A percentile compares a stretch with the other conserved stretches of the same genome.
These are phyloP conservation scores for Exophiala bonariae DNA, from an alignment of 2,329 filamentous ascomycete genomes.

Conservation along the genomic window DNA sequence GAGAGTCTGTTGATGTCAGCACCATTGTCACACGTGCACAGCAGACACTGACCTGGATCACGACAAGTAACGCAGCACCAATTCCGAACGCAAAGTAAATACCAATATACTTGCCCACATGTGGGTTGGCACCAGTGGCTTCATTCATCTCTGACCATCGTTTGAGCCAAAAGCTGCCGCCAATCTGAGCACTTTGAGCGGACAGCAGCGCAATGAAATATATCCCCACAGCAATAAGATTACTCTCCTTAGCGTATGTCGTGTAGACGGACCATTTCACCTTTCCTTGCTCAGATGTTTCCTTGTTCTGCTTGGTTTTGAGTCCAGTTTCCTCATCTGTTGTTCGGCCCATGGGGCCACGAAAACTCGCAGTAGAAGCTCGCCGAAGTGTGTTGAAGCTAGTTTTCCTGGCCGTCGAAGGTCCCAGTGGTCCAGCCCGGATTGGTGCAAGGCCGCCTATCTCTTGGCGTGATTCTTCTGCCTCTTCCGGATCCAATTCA, in stretches of 20 bases:
- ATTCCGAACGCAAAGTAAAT: constrained; percentile 95
- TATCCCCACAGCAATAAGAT: constrained; percentile 76
- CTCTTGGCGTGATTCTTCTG: constrained; percentile 66
- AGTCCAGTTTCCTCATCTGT: constrained; percentile 73
- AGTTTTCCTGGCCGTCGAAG: constrained; percentile 55
- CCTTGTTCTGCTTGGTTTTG: constrained; percentile 83
- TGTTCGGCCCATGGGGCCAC: constrained; percentile 78
- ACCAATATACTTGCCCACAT: constrained; percentile 87
- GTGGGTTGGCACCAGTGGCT: constrained; percentile 63
- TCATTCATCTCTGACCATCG: constrained; percentile 84
- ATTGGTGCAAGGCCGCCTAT: constrained; percentile 77
- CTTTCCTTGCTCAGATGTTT: constrained; percentile 90
- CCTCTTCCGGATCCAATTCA: constrained; percentile 54
- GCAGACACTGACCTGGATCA: constrained; percentile 62
- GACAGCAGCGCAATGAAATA: constrained; percentile 77
- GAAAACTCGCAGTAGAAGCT: constrained; percentile 89
- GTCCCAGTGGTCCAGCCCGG: constrained; percentile 48
- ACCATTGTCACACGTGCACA: neutral
- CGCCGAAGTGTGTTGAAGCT: constrained; percentile 82
- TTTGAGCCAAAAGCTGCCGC: constrained; percentile 89
- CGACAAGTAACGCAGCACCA: constrained; percentile 79
- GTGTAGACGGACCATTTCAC: constrained; percentile 95
- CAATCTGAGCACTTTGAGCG: constrained; percentile 79
- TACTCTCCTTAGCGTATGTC: constrained; percentile 94
- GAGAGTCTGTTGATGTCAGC: constrained; percentile 57